These are phyloP conservation scores for Colletotrichum tabaci DNA, from an alignment of 2,329 filamentous ascomycete species.

Conservation along the genomic window DNA sequence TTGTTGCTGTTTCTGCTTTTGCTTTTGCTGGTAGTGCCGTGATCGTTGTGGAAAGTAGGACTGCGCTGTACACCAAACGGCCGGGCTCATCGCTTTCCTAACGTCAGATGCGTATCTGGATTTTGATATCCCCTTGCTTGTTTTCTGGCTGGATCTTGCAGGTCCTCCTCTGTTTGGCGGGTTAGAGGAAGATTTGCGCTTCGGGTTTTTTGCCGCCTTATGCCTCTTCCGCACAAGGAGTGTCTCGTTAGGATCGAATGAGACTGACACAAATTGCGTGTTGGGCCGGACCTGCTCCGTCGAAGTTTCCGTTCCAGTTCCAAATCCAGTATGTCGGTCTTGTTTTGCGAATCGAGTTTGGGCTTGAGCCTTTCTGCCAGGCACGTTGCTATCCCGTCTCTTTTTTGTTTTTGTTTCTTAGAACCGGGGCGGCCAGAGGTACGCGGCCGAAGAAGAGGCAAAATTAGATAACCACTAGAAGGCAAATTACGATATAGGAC, in stretches of 20 bases:
- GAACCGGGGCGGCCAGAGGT: background rate
- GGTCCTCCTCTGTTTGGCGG: constrained; percentile 19
- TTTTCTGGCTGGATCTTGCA: constrained; percentile 11
- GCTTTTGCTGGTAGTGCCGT: constrained; percentile 30
- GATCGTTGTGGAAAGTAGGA: constrained; percentile 46
- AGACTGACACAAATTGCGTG: background rate
- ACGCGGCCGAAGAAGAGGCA: background rate
- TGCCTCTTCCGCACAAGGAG: constrained; percentile 25
- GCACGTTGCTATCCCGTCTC: background rate
- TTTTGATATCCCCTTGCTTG: constrained; percentile 17
- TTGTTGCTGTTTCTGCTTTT: constrained; percentile 23
- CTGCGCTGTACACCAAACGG: constrained; percentile 32
- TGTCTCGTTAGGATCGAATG: constrained; percentile 23
- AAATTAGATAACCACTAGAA: background rate
- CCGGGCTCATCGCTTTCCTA: constrained; percentile 38
- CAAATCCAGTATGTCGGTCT: constrained; percentile 12
- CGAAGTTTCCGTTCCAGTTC: constrained; percentile 11
- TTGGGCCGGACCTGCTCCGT: constrained; percentile 17
- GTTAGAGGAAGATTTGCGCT: constrained; percentile 19
- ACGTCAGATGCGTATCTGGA: constrained; percentile 2
- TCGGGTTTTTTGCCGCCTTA: constrained; percentile 19
- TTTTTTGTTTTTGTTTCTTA: background rate
- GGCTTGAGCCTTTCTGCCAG: constrained; percentile 17
- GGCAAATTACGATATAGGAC: constrained; percentile 12
- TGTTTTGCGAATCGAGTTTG: constrained; percentile 31